phyloP scores from a whole-genome alignment of 2,329 filamentous ascomycete species.

The Monosporascus sp. region DNA sequence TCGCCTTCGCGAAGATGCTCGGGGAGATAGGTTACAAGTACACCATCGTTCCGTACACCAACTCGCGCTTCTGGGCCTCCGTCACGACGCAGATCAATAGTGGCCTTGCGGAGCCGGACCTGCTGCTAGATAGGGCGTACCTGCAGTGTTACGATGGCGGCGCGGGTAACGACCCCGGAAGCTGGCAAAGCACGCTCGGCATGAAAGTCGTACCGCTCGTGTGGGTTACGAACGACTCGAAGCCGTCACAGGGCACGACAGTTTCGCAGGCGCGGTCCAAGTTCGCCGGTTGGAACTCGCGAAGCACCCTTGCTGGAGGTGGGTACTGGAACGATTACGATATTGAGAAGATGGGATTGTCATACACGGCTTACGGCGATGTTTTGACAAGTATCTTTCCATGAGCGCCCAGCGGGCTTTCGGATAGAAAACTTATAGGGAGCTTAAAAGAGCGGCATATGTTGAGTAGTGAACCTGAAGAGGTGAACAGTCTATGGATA shows the following conservation, averaged over 20 bases:
- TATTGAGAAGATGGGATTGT: slow-evolving; percentile 33
- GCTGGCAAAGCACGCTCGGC: slow-evolving; percentile 28
- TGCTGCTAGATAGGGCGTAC: slow-evolving; percentile 34
- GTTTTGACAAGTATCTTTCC: slow-evolving; percentile 16
- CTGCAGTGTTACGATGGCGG: slow-evolving; percentile 37
- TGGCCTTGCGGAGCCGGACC: slow-evolving; percentile 14
- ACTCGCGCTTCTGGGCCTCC: slow-evolving; percentile 30
- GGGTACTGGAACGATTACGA: slow-evolving; percentile 38
- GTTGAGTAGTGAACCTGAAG: too few relatives aligned
- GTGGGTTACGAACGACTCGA: slow-evolving; percentile 36
- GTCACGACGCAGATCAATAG: slow-evolving; percentile 26
- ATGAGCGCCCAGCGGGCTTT: background rate
- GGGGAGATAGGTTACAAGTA: slow-evolving; percentile 35
- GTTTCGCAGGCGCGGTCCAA: slow-evolving; percentile 24
- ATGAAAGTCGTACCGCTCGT: slow-evolving; percentile 33
- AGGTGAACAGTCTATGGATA: too few relatives aligned
- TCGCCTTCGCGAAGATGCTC: slow-evolving; percentile 36
- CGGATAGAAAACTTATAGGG: background rate
- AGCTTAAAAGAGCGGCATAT: background rate
- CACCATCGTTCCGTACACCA: slow-evolving; percentile 38
- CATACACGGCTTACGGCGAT: slow-evolving; percentile 16
- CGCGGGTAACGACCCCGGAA: slow-evolving; percentile 28
- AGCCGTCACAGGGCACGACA: slow-evolving; percentile 29
- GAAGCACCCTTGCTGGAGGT: slow-evolving; percentile 23
- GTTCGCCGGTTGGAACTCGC: slow-evolving; percentile 25